These are phyloP conservation scores for Stereum hirsutum DNA, from an alignment of 1,284 basidiomycete species.

Conservation along the genomic window DNA sequence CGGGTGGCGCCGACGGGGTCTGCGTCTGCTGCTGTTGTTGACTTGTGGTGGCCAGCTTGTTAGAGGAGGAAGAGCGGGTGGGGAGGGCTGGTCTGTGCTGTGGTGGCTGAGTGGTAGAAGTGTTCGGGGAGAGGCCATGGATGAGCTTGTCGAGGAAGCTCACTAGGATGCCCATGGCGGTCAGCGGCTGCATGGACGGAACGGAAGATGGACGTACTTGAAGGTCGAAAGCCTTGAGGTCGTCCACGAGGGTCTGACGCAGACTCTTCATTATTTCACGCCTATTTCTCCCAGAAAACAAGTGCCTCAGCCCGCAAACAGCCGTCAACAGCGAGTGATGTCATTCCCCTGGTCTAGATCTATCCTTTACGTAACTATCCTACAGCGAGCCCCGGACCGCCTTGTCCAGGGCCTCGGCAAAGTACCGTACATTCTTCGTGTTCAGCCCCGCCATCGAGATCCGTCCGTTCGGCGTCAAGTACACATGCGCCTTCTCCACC, in stretches of 20 bases:
- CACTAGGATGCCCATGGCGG: conserved; percentile 9
- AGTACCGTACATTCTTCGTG: conserved; percentile 65
- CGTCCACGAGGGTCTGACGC: too few relatives aligned
- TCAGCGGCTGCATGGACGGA: too few relatives aligned
- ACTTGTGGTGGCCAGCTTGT: conserved; percentile 3
- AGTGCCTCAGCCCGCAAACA: too few relatives aligned
- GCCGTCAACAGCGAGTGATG: neutral
- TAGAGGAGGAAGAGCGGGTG: conserved; percentile 3
- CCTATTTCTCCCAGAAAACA: too few relatives aligned
- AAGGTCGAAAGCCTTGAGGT: too few relatives aligned
- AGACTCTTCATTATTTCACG: too few relatives aligned
- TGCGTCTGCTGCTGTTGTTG: neutral
- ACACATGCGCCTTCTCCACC: conserved; percentile 76
- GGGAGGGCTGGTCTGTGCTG: conserved; percentile 5
- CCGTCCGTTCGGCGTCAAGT: conserved; percentile 80
- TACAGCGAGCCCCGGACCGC: conserved; percentile 43
- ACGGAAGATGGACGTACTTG: too few relatives aligned
- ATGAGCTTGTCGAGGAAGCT: conserved; percentile 7
- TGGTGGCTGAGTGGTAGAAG: too few relatives aligned
- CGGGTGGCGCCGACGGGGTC: neutral
- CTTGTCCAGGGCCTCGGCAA: conserved; percentile 69
- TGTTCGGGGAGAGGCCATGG: conserved; percentile 9
- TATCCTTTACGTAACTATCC: too few relatives aligned
- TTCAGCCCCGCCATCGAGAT: conserved; percentile 86
- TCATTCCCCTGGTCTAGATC: conserved; percentile 8